A percentile compares a stretch with the other conserved stretches of the same genome.
Evolutionary conservation across 2,329 filamentous ascomycete species (phyloP).

Genomic region (Hawksworthiomyces lignivorus): DNA sequence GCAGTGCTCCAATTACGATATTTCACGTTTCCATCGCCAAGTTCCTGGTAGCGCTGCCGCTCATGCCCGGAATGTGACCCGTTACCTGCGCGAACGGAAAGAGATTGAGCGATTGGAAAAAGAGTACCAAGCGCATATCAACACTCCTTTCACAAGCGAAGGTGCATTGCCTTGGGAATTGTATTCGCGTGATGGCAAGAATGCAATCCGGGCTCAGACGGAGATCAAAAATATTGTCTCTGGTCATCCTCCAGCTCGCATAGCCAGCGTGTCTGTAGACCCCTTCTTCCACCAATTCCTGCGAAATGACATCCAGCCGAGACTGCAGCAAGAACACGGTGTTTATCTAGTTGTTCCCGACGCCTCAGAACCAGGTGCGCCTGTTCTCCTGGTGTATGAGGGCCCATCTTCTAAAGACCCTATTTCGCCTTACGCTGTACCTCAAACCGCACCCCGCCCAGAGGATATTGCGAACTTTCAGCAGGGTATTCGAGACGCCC

Average conservation of each 20-base stretch:
- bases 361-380: conserved; percentile 46
- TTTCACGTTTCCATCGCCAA: conserved; percentile 69
- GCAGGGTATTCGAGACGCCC: conserved; percentile 47
- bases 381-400: conserved; percentile 69
- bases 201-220: conserved; percentile 64
- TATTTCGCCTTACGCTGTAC: conserved; percentile 42
- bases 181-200: conserved; percentile 80
- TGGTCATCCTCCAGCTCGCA: conserved; percentile 64
- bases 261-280: conserved; percentile 61
- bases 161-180: conserved; percentile 77
- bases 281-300: conserved; percentile 73
- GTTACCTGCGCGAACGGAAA: conserved; percentile 75
- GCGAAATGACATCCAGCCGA: conserved; percentile 53
- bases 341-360: conserved; percentile 69
- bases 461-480: conserved; percentile 46
- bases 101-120: conserved; percentile 78
- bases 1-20: conserved; percentile 75
- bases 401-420: conserved; percentile 38
- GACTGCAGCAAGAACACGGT: conserved; percentile 60
- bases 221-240: conserved; percentile 69
- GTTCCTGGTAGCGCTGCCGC: conserved; percentile 63
- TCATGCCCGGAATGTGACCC: conserved; percentile 79
- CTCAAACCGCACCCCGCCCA: conserved; percentile 40
- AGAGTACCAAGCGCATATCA: conserved; percentile 77
- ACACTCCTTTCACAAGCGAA: conserved; percentile 63